Evolutionary conservation across 192 early-diverging fungal species (phyloP).

Genomic region (Funneliformis geosporum): DNA sequence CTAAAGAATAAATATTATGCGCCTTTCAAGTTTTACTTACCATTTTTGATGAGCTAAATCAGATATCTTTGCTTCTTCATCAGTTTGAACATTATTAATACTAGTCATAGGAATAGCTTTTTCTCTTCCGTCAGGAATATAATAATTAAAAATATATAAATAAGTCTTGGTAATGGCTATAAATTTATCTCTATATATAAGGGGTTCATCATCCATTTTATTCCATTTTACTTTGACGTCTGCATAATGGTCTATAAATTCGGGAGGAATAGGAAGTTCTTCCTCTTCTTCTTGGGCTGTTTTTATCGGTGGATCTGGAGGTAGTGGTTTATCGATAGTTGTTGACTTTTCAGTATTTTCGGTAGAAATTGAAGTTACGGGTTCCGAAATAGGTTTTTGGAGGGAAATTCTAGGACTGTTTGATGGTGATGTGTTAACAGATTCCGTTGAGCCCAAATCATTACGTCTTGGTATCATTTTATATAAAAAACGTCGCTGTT

Average conservation of each 20-base stretch:
- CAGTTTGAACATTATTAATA: conserved; percentile 29
- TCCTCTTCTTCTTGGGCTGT: background rate
- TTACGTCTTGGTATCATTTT: background rate
- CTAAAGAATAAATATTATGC: background rate
- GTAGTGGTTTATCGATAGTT: background rate
- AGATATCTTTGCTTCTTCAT: conserved; percentile 16
- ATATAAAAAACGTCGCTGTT: background rate
- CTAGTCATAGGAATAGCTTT: conserved; percentile 20
- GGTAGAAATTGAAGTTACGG: background rate
- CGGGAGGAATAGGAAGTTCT: conserved; percentile 2
- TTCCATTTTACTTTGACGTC: conserved; percentile 4
- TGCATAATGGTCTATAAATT: background rate
- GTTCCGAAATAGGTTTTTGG: background rate
- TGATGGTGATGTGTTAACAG: background rate
- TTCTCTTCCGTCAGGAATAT: conserved; percentile 16
- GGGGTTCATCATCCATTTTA: conserved; percentile 14
- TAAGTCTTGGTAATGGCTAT: conserved; percentile 23
- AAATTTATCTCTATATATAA: conserved; percentile 26
- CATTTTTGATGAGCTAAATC: conserved; percentile 24
- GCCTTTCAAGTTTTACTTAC: background rate
- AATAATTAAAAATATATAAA: conserved; percentile 32
- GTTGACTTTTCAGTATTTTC: background rate
- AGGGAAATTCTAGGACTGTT: background rate
- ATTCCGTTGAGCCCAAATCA: background rate
- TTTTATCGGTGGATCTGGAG: too few species aligned